phyloP scores from a whole-genome alignment of 768 basidiomycete species.

The Mycena vulgaris region DNA sequence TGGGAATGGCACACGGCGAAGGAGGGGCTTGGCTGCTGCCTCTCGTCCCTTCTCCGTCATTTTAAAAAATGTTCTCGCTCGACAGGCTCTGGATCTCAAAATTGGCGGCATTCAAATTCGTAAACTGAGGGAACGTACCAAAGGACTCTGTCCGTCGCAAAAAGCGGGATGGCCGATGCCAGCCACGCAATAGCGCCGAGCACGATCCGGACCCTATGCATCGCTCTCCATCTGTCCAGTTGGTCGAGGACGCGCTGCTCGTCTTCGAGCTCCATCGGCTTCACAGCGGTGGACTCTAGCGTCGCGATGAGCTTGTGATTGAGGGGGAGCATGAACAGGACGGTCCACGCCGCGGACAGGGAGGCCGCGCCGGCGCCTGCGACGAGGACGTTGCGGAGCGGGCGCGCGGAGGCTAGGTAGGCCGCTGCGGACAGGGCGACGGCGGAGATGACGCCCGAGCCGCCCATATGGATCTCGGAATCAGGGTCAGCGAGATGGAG shows the following conservation, averaged over 20 bases:
- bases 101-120: not conserved
- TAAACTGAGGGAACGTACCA: not conserved
- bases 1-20: too few species aligned
- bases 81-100: not conserved
- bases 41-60: too few species aligned
- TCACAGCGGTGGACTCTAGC: not conserved
- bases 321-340: not conserved
- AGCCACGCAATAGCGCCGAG: not conserved
- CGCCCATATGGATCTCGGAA: constrained; percentile 16
- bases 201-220: not conserved
- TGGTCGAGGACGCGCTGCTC: not conserved
- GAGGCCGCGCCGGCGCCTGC: constrained; percentile 4
- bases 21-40: too few species aligned
- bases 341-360: not conserved
- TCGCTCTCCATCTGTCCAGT: not conserved
- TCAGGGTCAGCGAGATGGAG: not conserved
- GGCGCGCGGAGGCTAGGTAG: not conserved
- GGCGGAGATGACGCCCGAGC: not conserved
- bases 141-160: not conserved
- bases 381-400: constrained; percentile 14
- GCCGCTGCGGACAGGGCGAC: constrained; percentile 5
- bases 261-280: not conserved
- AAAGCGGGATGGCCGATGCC: not conserved
- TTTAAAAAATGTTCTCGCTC: too few species aligned
- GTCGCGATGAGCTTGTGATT: not conserved